phyloP scores from a whole-genome alignment of 192 early-diverging fungal species.

The Rhizoclosmatium globosum region DNA sequence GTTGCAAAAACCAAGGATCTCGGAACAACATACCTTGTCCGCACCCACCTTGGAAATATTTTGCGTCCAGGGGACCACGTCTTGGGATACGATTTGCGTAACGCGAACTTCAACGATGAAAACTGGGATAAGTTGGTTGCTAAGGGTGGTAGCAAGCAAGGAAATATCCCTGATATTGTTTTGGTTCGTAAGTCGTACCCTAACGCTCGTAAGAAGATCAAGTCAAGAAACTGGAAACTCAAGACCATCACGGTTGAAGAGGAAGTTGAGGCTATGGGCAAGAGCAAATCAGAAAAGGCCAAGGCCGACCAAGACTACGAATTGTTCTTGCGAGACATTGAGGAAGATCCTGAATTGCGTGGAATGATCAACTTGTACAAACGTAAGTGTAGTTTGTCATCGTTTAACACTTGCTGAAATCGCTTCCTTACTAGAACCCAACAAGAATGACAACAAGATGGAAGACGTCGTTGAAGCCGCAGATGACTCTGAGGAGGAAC shows the following conservation, averaged over 20 bases:
- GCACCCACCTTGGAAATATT: slow-evolving; percentile 92
- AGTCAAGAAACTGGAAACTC: slow-evolving; percentile 90
- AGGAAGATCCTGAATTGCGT: slow-evolving; percentile 97
- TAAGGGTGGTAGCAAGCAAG: slow-evolving; percentile 39
- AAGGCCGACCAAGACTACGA: slow-evolving; percentile 89
- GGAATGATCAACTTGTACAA: slow-evolving; percentile 96
- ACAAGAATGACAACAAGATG: slow-evolving; percentile 39
- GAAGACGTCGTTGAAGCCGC: slow-evolving; percentile 56
- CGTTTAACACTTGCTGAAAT: slow-evolving; percentile 2
- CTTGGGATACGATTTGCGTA: slow-evolving; percentile 88
- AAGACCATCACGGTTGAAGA: slow-evolving; percentile 90
- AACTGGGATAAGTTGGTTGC: slow-evolving; percentile 71
- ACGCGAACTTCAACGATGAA: slow-evolving; percentile 92
- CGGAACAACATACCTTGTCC: slow-evolving; percentile 73
- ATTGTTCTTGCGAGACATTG: slow-evolving; percentile 95
- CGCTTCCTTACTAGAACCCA: neutral
- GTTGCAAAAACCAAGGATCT: slow-evolving; percentile 86
- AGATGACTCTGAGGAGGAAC: slow-evolving; percentile 74
- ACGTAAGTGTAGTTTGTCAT: slow-evolving; percentile 38
- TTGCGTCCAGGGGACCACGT: slow-evolving; percentile 91
- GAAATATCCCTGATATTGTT: slow-evolving; percentile 84
- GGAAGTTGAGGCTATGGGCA: slow-evolving; percentile 70
- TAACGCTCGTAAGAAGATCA: slow-evolving; percentile 85
- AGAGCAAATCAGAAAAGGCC: slow-evolving; percentile 77
- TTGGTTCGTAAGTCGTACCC: slow-evolving; percentile 94